Evolutionary conservation across 2,329 filamentous ascomycete species (phyloP).

Genomic region (Karstenula rhodostoma): DNA sequence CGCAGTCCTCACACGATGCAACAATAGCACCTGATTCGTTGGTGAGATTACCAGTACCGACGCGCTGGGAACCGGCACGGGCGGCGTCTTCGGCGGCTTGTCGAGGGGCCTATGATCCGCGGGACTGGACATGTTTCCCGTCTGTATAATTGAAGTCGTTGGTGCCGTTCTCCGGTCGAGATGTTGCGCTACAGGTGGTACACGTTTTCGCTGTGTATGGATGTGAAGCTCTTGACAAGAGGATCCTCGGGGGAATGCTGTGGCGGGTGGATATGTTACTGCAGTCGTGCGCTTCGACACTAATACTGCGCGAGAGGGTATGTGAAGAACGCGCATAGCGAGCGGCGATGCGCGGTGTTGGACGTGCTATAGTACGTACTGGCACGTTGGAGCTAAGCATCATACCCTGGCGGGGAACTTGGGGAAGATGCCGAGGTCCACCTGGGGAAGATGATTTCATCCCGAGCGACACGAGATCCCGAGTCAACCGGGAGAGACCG

Average conservation of each 20-base stretch:
- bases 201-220: background rate
- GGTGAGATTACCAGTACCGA: conserved; percentile 86
- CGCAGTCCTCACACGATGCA: conserved; percentile 79
- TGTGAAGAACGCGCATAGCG: conserved; percentile 34
- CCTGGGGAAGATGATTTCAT: conserved; percentile 20
- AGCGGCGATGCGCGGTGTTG: conserved; percentile 22
- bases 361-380: conserved; percentile 31
- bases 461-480: conserved; percentile 13
- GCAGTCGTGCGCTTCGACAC: background rate
- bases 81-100: conserved; percentile 45
- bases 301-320: background rate
- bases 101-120: conserved; percentile 43
- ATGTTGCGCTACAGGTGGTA: background rate
- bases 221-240: background rate
- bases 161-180: background rate
- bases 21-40: conserved; percentile 83
- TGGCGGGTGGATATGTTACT: background rate
- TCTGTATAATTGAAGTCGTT: conserved; percentile 8
- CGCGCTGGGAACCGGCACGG: conserved; percentile 69
- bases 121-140: conserved; percentile 42
- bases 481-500: background rate
- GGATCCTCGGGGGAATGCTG: background rate
- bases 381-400: background rate
- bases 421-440: conserved; percentile 42
- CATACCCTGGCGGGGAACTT: conserved; percentile 32